Percentiles rank a stretch among this genome's conserved stretches.
Conservation (phyloP, 768 basidiomycete genomes). For the Rhizopogon vulgaris region DNA sequence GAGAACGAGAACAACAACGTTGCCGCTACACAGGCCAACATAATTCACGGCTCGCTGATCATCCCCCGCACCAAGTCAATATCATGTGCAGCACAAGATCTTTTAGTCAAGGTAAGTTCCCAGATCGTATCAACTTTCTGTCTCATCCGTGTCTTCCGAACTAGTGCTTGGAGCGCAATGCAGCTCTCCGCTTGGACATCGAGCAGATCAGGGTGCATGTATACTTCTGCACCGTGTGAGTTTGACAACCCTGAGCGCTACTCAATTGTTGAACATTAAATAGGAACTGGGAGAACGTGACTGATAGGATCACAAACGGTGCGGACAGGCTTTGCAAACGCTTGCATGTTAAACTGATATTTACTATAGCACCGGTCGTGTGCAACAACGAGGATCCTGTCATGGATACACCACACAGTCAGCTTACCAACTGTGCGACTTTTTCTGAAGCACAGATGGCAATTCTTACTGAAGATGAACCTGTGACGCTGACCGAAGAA, state of each 20-base stretch:
- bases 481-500: not conserved
- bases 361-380: not conserved
- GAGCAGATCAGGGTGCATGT: conserved; percentile 37
- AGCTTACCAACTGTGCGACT: not conserved
- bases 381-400: conserved; percentile 9
- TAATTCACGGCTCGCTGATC: conserved; percentile 28
- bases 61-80: conserved; percentile 18
- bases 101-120: conserved; percentile 39
- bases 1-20: conserved; percentile 15
- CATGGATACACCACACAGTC: conserved; percentile 1
- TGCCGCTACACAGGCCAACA: conserved; percentile 25
- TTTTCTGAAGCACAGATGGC: not conserved
- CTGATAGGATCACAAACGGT: not conserved
- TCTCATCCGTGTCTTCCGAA: not conserved
- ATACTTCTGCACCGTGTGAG: conserved; percentile 47
- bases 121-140: not conserved
- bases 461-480: not conserved
- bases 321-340: not conserved
- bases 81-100: conserved; percentile 29
- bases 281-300: conserved; percentile 39
- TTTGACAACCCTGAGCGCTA: not conserved
- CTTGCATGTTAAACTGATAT: not conserved
- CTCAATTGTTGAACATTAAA: not conserved
- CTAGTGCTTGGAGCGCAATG: conserved; percentile 57
- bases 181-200: conserved; percentile 37